These are phyloP conservation scores for Dionaea muscipula DNA, from an alignment of 179 eudicot genomes.

Conservation along the genomic window DNA sequence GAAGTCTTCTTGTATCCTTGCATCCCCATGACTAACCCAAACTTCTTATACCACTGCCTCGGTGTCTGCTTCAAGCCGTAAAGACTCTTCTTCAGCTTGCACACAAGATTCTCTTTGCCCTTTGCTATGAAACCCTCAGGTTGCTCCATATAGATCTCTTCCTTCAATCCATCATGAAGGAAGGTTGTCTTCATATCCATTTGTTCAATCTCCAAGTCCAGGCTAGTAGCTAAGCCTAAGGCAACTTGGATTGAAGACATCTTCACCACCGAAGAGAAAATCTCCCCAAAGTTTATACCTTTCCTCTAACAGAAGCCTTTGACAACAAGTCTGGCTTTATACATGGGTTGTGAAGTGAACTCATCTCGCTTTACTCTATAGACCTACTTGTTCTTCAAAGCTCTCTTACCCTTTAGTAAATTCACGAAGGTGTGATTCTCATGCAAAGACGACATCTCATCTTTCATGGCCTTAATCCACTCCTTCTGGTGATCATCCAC, in stretches of 20 bases:
- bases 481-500: slow-evolving; percentile 6
- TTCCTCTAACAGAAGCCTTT: slow-evolving; percentile 6
- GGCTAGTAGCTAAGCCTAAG: background rate
- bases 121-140: background rate
- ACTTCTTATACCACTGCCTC: background rate
- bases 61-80: slow-evolving; percentile 3
- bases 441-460: slow-evolving; percentile 10
- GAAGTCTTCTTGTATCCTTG: background rate
- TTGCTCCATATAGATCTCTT: slow-evolving; percentile 2
- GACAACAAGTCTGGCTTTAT: slow-evolving; percentile 8
- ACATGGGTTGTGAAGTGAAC: background rate
- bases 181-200: background rate
- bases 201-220: background rate
- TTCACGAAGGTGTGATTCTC: slow-evolving; percentile 10
- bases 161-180: background rate
- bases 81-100: background rate
- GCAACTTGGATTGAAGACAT: background rate
- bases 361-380: slow-evolving; percentile 11
- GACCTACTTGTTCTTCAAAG: slow-evolving; percentile 8
- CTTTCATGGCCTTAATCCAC: slow-evolving; percentile 14
- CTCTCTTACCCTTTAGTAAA: slow-evolving; percentile 12
- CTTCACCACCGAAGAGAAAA: slow-evolving; percentile 2
- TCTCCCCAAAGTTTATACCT: slow-evolving; percentile 6
- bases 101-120: slow-evolving; percentile 3
- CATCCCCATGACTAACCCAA: background rate